Conservation (phyloP, 164 flowering plant species). For the Dillenia suffruticosa region DNA sequence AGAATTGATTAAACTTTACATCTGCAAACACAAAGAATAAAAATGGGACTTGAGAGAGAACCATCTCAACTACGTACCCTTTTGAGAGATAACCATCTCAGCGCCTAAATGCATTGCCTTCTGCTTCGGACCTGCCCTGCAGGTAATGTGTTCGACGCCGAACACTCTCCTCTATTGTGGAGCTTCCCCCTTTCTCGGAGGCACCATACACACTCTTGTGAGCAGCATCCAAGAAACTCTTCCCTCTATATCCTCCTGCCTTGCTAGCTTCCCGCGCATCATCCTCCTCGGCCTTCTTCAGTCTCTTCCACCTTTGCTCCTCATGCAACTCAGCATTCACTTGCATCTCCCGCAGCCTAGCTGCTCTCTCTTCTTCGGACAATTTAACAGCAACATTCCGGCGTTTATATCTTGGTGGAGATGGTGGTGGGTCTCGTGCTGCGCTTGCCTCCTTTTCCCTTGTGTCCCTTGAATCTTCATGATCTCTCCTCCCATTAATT, state of each 20-base stretch:
- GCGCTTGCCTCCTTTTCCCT: constrained; percentile 11
- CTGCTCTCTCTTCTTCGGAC: constrained; percentile 85
- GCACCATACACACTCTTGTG: constrained; percentile 77
- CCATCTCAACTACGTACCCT: too few species aligned
- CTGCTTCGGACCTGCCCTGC: constrained; percentile 57
- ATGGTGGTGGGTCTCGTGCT: not conserved
- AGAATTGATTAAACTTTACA: too few species aligned
- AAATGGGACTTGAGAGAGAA: too few species aligned
- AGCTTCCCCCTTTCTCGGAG: constrained; percentile 75
- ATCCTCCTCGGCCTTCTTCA: constrained; percentile 77
- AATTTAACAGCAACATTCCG: constrained; percentile 48
- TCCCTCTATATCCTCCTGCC: constrained; percentile 22
- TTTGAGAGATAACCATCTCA: constrained; percentile 12
- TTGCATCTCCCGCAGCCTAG: constrained; percentile 84
- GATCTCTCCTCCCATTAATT: constrained; percentile 8
- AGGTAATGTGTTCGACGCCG: constrained; percentile 66
- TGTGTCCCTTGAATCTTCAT: constrained; percentile 3
- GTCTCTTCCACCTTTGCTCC: constrained; percentile 83
- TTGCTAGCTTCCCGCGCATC: constrained; percentile 61
- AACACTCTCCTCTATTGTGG: constrained; percentile 88
- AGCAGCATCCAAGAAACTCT: constrained; percentile 69
- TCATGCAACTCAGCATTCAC: constrained; percentile 85
- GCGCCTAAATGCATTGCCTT: constrained; percentile 80
- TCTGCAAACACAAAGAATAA: too few species aligned
- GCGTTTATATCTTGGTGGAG: constrained; percentile 26